A percentile compares a stretch with the other conserved stretches of the same genome.
Conservation (phyloP, 371 early-diverging fungal species). For the Mortierella sp. region DNA sequence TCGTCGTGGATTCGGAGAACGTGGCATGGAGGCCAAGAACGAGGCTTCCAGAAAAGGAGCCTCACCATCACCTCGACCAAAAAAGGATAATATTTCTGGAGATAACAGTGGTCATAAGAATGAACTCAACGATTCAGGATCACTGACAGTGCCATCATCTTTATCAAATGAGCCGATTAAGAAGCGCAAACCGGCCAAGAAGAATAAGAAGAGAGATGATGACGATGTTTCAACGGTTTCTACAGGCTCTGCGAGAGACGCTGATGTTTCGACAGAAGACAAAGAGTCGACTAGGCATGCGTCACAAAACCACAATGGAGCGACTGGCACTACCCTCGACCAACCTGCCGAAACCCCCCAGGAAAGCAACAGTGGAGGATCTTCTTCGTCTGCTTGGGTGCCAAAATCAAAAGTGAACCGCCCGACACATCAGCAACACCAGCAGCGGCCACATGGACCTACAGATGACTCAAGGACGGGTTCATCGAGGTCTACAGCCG, state of each 20-base stretch:
- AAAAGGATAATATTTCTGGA: neutral
- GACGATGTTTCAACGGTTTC: constrained; percentile 20
- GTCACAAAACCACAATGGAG: neutral
- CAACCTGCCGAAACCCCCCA: neutral
- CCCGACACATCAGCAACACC: neutral
- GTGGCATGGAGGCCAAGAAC: constrained; percentile 16
- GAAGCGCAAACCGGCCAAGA: constrained; percentile 29
- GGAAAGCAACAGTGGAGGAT: neutral
- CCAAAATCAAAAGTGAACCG: constrained; percentile 6
- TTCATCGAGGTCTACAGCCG: neutral
- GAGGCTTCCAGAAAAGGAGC: neutral
- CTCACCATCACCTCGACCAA: neutral
- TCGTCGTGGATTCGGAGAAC: constrained; percentile 32
- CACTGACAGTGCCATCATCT: neutral
- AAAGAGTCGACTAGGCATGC: neutral
- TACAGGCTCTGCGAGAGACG: constrained; percentile 16
- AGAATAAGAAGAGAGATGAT: constrained; percentile 29
- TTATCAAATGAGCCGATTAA: neutral
- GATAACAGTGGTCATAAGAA: neutral
- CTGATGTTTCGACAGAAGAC: neutral
- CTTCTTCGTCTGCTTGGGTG: neutral
- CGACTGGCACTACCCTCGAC: neutral
- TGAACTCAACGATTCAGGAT: neutral
- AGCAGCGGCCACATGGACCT: constrained; percentile 2
- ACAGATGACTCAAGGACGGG: neutral